Evolutionary conservation across 2,329 filamentous ascomycete genomes (phyloP).

Genomic region (Alternaria brassicicola): DNA sequence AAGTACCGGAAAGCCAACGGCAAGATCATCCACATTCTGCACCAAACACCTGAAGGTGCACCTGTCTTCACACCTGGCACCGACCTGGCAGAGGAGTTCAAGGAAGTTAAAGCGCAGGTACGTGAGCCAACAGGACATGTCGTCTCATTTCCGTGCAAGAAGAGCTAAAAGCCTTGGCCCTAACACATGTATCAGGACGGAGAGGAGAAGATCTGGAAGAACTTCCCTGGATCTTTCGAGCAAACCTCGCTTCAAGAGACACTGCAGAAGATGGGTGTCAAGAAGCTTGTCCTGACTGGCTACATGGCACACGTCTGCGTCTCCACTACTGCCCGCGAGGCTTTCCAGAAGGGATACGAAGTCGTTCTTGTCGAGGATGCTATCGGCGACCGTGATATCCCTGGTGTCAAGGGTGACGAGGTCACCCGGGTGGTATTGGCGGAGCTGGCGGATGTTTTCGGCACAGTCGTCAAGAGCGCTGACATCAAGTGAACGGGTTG

Average conservation of each 20-base stretch:
- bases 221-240: slow-evolving; percentile 65
- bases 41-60: slow-evolving; percentile 64
- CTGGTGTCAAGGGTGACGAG: slow-evolving; percentile 63
- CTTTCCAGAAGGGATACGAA: slow-evolving; percentile 66
- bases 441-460: slow-evolving; percentile 69
- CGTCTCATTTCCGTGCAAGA: neutral
- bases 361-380: slow-evolving; percentile 66
- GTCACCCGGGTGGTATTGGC: slow-evolving; percentile 57
- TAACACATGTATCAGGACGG: slow-evolving; percentile 37
- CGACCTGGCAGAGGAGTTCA: slow-evolving; percentile 64
- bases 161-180: too few species aligned
- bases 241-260: slow-evolving; percentile 64
- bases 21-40: slow-evolving; percentile 67
- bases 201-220: slow-evolving; percentile 65
- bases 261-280: slow-evolving; percentile 57
- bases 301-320: slow-evolving; percentile 73
- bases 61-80: slow-evolving; percentile 71
- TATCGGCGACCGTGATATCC: slow-evolving; percentile 70
- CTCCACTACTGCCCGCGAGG: slow-evolving; percentile 67
- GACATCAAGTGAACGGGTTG: slow-evolving; percentile 51
- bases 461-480: slow-evolving; percentile 61
- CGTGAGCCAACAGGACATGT: neutral
- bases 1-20: slow-evolving; percentile 63
- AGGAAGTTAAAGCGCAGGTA: slow-evolving; percentile 60
- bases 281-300: slow-evolving; percentile 67